Evolutionary conservation across 2,329 filamentous ascomycete species (phyloP).

Genomic region (Hymenoscyphus albidus): DNA sequence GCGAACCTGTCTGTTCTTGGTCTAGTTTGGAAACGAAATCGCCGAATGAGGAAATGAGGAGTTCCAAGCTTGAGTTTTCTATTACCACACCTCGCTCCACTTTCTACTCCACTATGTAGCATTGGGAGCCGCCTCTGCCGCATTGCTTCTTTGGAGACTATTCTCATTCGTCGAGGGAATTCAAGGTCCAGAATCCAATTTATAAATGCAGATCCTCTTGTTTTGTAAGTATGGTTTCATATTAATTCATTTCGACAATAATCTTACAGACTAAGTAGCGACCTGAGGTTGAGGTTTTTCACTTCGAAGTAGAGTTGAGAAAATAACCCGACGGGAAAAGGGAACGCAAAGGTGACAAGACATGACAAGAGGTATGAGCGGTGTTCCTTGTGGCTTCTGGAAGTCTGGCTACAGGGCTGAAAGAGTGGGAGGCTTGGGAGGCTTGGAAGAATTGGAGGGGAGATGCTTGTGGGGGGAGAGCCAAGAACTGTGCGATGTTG

Average conservation of each 20-base stretch:
- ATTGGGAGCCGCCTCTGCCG: background rate
- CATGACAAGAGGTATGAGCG: background rate
- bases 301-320: background rate
- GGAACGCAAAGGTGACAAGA: background rate
- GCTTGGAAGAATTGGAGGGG: background rate
- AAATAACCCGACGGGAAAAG: background rate
- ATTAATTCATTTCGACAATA: background rate
- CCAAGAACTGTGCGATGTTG: background rate
- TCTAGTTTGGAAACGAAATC: background rate
- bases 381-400: background rate
- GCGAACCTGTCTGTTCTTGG: background rate
- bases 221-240: background rate
- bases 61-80: background rate
- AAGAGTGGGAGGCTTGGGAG: background rate
- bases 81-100: background rate
- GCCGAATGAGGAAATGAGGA: background rate
- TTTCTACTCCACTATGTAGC: background rate
- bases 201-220: background rate
- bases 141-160: background rate
- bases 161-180: background rate
- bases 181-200: background rate
- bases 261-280: background rate
- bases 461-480: background rate
- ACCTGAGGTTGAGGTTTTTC: background rate
- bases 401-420: background rate